phyloP scores from a whole-genome alignment of 176 grass and related monocot species.

The Tuctoria greenei region DNA sequence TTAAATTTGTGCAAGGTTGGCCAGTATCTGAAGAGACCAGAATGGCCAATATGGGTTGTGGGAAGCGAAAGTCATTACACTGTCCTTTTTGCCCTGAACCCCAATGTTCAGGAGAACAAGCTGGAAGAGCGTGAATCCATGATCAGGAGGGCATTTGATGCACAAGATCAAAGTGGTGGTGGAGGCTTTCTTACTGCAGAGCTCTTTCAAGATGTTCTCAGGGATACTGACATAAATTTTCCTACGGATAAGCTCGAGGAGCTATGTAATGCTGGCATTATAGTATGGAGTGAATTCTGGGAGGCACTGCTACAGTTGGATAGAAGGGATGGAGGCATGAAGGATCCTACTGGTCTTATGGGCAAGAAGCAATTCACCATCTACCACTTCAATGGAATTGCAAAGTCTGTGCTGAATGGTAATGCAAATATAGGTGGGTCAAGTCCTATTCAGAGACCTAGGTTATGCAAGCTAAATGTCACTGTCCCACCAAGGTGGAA shows the following conservation, averaged over 20 bases:
- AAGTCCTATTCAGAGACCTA: constrained; percentile 76
- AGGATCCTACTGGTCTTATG: constrained; percentile 89
- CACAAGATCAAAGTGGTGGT: constrained; percentile 90
- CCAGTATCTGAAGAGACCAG: constrained; percentile 78
- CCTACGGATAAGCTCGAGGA: constrained; percentile 73
- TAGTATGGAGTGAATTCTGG: constrained; percentile 99
- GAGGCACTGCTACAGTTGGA: constrained; percentile 82
- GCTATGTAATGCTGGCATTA: constrained; percentile 74
- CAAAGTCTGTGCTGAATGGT: constrained; percentile 82
- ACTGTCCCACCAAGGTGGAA: constrained; percentile 88
- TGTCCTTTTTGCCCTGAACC: constrained; percentile 84
- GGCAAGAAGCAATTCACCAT: constrained; percentile 95
- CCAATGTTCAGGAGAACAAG: constrained; percentile 88
- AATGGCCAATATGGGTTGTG: constrained; percentile 99
- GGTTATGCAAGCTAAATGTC: constrained; percentile 83
- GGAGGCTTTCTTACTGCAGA: constrained; percentile 85
- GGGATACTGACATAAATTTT: constrained; percentile 67
- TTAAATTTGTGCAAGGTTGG: constrained; percentile 98
- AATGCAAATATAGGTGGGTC: constrained; percentile 46
- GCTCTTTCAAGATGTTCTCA: constrained; percentile 80
- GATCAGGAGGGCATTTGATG: constrained; percentile 89
- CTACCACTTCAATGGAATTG: constrained; percentile 99
- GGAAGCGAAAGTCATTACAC: constrained; percentile 99
- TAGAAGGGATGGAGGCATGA: constrained; percentile 80
- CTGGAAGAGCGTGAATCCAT: constrained; percentile 82